Conservation (phyloP, 805 yeast genomes). For the Ogataea pini region DNA sequence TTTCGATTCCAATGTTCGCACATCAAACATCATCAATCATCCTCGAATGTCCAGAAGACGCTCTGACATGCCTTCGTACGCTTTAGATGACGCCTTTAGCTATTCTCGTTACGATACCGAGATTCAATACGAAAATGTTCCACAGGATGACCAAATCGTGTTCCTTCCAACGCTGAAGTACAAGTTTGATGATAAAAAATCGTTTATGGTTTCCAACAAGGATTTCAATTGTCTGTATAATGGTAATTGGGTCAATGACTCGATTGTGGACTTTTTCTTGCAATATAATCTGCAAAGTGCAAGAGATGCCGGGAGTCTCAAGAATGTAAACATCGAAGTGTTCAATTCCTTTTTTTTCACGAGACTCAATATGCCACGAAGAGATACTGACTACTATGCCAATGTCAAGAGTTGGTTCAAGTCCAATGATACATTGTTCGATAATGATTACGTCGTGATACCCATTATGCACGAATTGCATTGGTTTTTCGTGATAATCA, state of each 20-base stretch:
- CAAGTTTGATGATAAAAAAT: conserved; percentile 53
- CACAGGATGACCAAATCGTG: conserved; percentile 31
- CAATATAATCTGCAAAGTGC: conserved; percentile 47
- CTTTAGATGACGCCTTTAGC: conserved; percentile 41
- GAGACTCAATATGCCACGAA: conserved; percentile 44
- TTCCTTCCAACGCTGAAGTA: conserved; percentile 44
- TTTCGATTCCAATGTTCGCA: conserved; percentile 12
- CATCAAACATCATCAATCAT: conserved; percentile 13
- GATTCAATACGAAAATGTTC: conserved; percentile 32
- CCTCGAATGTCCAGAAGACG: conserved; percentile 1
- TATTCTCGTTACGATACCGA: conserved; percentile 25
- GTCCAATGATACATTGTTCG: conserved; percentile 57
- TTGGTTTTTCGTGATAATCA: conserved; percentile 83
- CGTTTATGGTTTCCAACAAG: conserved; percentile 57
- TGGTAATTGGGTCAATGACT: conserved; percentile 88
- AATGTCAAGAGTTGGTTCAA: conserved; percentile 79
- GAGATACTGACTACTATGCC: conserved; percentile 45
- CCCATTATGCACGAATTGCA: conserved; percentile 83
- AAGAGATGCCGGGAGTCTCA: conserved; percentile 34
- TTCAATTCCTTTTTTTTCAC: conserved; percentile 85
- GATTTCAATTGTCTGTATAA: conserved; percentile 81
- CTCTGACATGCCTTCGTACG: neutral
- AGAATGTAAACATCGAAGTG: conserved; percentile 45
- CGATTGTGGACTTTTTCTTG: conserved; percentile 81
- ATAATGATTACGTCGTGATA: conserved; percentile 60